Conservation (phyloP, 345 rosid genomes). For the Psidium friedrichsthalianum region DNA sequence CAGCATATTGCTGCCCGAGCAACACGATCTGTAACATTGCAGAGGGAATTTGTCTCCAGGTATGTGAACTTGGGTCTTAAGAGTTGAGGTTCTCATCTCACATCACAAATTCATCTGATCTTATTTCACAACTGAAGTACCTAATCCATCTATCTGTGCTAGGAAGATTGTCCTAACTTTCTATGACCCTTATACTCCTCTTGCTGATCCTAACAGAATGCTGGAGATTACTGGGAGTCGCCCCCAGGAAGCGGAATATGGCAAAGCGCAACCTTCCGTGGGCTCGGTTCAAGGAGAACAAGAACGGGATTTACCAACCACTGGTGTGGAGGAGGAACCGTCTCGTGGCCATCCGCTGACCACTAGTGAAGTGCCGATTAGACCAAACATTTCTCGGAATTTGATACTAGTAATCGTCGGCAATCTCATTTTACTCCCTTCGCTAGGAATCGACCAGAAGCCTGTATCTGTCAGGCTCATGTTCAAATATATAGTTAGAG, state of each 20-base stretch:
- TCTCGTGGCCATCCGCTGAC: constrained; percentile 21
- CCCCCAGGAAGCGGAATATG: constrained; percentile 25
- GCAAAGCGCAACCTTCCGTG: constrained; percentile 42
- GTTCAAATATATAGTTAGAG: neutral
- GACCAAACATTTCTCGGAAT: neutral
- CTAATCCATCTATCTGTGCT: too few species aligned
- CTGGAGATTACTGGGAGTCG: constrained; percentile 33
- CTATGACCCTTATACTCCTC: too few species aligned
- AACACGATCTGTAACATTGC: too few species aligned
- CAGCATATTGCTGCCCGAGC: too few species aligned
- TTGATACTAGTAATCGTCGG: neutral
- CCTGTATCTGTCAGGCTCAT: neutral
- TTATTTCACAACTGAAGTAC: too few species aligned
- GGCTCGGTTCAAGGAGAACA: constrained; percentile 14
- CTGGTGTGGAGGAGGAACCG: constrained; percentile 39
- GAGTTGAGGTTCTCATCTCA: too few species aligned
- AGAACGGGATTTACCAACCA: constrained; percentile 5
- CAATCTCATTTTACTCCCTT: neutral
- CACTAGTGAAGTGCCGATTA: neutral
- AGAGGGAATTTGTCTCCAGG: too few species aligned
- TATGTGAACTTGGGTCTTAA: too few species aligned
- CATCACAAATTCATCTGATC: too few species aligned
- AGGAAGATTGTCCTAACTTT: too few species aligned
- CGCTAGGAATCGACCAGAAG: neutral
- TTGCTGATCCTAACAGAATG: constrained; percentile 9